A percentile compares a stretch with the other conserved stretches of the same genome.
Conservation (phyloP, 176 grass and related monocot species). For the Rhynchospora pubera region DNA sequence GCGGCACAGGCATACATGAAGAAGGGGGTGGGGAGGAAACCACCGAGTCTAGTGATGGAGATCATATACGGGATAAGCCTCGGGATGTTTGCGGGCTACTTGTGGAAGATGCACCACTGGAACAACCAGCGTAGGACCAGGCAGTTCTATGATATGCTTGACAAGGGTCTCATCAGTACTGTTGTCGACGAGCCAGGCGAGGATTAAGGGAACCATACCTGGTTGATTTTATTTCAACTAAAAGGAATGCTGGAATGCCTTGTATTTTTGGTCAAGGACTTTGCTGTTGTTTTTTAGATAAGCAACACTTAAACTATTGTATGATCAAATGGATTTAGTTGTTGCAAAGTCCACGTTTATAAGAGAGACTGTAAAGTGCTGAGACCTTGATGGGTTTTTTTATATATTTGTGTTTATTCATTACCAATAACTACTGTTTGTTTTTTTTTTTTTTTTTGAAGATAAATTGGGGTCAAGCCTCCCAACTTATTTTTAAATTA, state of each 20-base stretch:
- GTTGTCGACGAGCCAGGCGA: slow-evolving; percentile 36
- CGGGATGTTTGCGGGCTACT: slow-evolving; percentile 46
- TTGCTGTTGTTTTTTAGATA: neutral
- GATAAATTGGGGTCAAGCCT: too few relatives aligned
- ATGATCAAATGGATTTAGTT: too few relatives aligned
- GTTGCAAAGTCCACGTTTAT: too few relatives aligned
- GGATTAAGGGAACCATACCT: neutral
- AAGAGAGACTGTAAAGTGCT: too few relatives aligned
- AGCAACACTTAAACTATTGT: neutral
- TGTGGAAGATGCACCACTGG: slow-evolving; percentile 95
- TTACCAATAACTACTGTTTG: too few relatives aligned
- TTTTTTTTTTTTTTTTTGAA: too few relatives aligned
- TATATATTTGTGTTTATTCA: too few relatives aligned
- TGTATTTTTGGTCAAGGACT: neutral
- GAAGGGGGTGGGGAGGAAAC: neutral
- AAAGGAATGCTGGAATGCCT: neutral
- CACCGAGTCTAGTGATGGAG: slow-evolving; percentile 54
- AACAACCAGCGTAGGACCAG: slow-evolving; percentile 75
- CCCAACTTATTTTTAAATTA: too few relatives aligned
- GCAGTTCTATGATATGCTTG: slow-evolving; percentile 83
- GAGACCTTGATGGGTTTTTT: too few relatives aligned
- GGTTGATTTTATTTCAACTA: neutral
- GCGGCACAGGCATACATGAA: slow-evolving; percentile 11
- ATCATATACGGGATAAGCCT: slow-evolving; percentile 56
- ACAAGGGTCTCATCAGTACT: slow-evolving; percentile 65